Evolutionary conservation across 179 eudicot genomes (phyloP).

Genomic region (Sideroxylon spinosum): DNA sequence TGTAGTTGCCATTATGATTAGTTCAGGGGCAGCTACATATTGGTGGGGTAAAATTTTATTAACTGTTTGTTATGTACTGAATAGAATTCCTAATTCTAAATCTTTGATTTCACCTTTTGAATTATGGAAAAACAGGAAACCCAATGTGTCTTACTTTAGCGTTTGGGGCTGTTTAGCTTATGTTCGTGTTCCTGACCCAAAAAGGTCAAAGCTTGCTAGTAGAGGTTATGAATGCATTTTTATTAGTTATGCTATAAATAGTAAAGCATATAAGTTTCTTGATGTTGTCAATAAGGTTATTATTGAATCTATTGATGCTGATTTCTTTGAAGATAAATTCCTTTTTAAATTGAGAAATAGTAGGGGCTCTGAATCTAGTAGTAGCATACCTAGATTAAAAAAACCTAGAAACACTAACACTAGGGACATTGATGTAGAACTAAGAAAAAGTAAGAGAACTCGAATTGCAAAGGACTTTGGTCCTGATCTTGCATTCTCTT

Average conservation of each 20-base stretch:
- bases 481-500: neutral
- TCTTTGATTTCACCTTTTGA: neutral
- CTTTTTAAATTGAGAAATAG: neutral
- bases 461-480: neutral
- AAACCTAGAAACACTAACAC: neutral
- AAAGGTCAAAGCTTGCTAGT: constrained; percentile 1
- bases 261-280: neutral
- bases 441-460: neutral
- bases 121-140: too few relatives aligned
- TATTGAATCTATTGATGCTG: neutral
- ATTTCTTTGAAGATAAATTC: neutral
- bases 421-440: neutral
- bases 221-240: constrained; percentile 3
- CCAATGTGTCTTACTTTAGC: too few relatives aligned
- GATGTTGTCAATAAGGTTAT: neutral
- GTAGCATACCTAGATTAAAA: neutral
- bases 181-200: neutral
- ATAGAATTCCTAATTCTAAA: neutral
- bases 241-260: neutral
- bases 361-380: neutral
- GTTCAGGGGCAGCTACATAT: too few relatives aligned
- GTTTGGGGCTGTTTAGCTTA: too few relatives aligned
- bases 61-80: neutral
- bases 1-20: neutral
- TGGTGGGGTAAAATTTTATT: neutral